A percentile compares a stretch with the other conserved stretches of the same genome.
These are phyloP conservation scores for Phytophthora foliorum DNA, from an alignment of 352 stramenopile species.

Conservation along the genomic window DNA sequence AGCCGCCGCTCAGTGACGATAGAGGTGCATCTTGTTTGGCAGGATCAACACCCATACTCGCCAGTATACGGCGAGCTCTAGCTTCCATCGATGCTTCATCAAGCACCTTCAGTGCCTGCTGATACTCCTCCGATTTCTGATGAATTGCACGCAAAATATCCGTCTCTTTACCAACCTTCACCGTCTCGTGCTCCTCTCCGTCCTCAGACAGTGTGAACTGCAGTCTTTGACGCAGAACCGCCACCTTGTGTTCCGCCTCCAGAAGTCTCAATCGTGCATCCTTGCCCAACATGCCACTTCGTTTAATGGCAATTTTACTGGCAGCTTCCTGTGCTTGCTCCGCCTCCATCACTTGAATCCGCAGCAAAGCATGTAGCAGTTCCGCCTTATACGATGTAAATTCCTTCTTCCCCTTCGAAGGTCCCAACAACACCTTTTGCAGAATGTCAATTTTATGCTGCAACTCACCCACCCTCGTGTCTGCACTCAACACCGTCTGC, in stretches of 20 bases:
- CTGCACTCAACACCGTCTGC: constrained; percentile 55
- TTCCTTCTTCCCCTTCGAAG: background rate
- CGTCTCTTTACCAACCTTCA: constrained; percentile 38
- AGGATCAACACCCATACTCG: constrained; percentile 77
- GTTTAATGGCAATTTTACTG: constrained; percentile 67
- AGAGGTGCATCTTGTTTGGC: constrained; percentile 82
- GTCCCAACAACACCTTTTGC: constrained; percentile 38
- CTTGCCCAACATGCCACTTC: constrained; percentile 61
- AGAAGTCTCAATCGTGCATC: constrained; percentile 56
- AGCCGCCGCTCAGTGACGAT: constrained; percentile 61
- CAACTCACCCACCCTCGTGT: constrained; percentile 50
- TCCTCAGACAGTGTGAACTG: constrained; percentile 24
- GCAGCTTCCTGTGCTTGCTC: constrained; percentile 41
- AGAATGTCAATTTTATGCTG: constrained; percentile 50
- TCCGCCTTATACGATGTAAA: constrained; percentile 51
- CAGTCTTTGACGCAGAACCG: constrained; percentile 37
- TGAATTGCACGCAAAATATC: constrained; percentile 54
- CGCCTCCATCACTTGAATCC: constrained; percentile 50
- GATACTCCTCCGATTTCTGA: constrained; percentile 51
- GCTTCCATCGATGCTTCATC: constrained; percentile 68
- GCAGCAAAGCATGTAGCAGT: constrained; percentile 46
- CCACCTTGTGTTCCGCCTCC: constrained; percentile 50
- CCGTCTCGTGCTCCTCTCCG: constrained; percentile 35
- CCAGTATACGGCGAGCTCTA: constrained; percentile 54
- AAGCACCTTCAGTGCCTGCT: constrained; percentile 54